Conservation (phyloP, 2,329 filamentous ascomycete genomes). For the Nigrospora osmanthi region DNA sequence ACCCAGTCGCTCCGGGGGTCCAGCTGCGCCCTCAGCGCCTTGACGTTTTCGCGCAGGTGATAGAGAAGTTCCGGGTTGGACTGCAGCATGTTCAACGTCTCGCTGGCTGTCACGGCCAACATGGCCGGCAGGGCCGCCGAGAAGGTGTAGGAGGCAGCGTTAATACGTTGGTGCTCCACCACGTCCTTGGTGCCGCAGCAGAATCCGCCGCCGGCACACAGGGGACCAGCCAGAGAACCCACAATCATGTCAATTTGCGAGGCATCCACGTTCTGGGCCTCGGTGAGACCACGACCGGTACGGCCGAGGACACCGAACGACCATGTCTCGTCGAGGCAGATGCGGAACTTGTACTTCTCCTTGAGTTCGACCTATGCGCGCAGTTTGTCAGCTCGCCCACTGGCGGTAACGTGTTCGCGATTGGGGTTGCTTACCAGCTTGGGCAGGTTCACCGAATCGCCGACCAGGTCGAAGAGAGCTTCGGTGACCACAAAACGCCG, state of each 20-base stretch:
- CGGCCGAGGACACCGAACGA: constrained; percentile 91
- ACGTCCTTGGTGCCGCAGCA: constrained; percentile 89
- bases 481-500: constrained; percentile 94
- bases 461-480: constrained; percentile 83
- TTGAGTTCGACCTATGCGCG: constrained; percentile 71
- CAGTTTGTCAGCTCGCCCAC: constrained; percentile 7
- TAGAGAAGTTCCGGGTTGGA: constrained; percentile 75
- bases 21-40: constrained; percentile 75
- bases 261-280: constrained; percentile 93
- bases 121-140: constrained; percentile 91
- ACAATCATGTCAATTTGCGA: constrained; percentile 95
- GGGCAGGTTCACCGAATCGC: constrained; percentile 77
- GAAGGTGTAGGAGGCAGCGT: constrained; percentile 87
- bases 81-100: constrained; percentile 80
- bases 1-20: constrained; percentile 95
- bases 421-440: constrained; percentile 56
- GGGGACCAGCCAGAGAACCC: constrained; percentile 79
- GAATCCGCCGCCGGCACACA: constrained; percentile 92
- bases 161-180: constrained; percentile 92
- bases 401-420: constrained; percentile 3
- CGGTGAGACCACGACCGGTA: constrained; percentile 85
- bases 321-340: constrained; percentile 96
- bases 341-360: constrained; percentile 92
- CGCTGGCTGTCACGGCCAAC: constrained; percentile 89
- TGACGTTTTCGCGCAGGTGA: constrained; percentile 79